Evolutionary conservation across 768 basidiomycete species (phyloP).

Genomic region (Lyophyllum shimeji): DNA sequence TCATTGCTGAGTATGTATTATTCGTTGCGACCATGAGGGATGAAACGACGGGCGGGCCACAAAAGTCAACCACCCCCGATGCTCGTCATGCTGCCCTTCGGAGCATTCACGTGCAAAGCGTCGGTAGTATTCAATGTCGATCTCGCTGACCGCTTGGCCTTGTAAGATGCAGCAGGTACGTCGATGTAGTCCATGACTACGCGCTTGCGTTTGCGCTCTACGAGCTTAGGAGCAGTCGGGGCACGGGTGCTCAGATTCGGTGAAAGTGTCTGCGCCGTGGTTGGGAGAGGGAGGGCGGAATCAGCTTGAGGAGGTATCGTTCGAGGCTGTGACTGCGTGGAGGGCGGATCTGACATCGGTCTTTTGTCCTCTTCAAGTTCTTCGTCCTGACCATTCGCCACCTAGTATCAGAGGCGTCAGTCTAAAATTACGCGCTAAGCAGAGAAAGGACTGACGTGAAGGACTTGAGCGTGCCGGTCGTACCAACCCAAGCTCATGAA

Average conservation of each 20-base stretch:
- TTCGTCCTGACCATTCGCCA: neutral
- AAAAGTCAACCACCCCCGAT: neutral
- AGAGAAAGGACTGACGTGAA: slow-evolving; percentile 2
- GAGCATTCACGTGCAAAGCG: neutral
- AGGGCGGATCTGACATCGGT: neutral
- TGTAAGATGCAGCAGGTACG: slow-evolving; percentile 5
- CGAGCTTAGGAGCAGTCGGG: neutral
- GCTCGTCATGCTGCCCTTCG: neutral
- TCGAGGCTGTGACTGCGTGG: neutral
- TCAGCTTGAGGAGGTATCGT: neutral
- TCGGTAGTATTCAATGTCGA: neutral
- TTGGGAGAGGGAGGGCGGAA: neutral
- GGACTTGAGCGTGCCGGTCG: slow-evolving; percentile 32
- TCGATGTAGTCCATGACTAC: slow-evolving; percentile 13
- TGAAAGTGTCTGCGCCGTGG: neutral
- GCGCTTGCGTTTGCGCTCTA: slow-evolving; percentile 15
- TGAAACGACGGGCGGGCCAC: neutral
- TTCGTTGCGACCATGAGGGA: neutral
- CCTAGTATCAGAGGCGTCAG: neutral
- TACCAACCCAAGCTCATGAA: slow-evolving; percentile 61
- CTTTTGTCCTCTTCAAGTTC: neutral
- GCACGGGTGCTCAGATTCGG: neutral
- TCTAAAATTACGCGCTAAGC: neutral
- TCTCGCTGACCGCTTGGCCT: neutral
- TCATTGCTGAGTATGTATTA: neutral